Conservation (phyloP, 225 moss, liverwort and hornwort species). For the Lunularia cruciata region DNA sequence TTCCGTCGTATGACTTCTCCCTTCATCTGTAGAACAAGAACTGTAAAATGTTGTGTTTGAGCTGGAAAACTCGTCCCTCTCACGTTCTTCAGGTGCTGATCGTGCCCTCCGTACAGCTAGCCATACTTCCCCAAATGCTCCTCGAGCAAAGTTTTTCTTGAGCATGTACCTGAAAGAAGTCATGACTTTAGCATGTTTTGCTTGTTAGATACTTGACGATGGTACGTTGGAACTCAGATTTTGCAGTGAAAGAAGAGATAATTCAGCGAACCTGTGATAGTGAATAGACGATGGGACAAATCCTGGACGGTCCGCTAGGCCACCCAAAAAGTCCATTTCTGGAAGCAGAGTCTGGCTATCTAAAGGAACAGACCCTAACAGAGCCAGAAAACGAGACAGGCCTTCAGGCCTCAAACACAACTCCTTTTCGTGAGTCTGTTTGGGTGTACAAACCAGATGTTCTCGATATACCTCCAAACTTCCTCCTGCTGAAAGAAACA, state of each 20-base stretch:
- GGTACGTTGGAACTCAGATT: too few relatives aligned
- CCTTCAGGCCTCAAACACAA: constrained; percentile 77
- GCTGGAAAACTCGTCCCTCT: constrained; percentile 15
- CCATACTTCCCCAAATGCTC: constrained; percentile 87
- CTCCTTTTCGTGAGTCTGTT: constrained; percentile 45
- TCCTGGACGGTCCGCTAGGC: constrained; percentile 37
- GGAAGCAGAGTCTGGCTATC: constrained; percentile 61
- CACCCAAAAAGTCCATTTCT: constrained; percentile 51
- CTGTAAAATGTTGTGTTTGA: constrained; percentile 30
- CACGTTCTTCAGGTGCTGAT: constrained; percentile 37
- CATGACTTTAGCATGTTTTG: neutral
- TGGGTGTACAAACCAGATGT: constrained; percentile 75
- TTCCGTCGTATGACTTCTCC: constrained; percentile 12
- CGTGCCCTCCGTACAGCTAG: constrained; percentile 64
- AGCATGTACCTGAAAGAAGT: constrained; percentile 59
- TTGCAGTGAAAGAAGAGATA: too few relatives aligned
- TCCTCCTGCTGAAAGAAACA: constrained; percentile 34
- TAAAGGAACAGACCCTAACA: constrained; percentile 74
- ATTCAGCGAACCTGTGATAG: constrained; percentile 59
- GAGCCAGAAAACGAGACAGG: constrained; percentile 57
- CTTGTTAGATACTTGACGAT: too few relatives aligned
- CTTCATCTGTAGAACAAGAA: constrained; percentile 34
- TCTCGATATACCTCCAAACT: constrained; percentile 64
- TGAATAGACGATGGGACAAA: constrained; percentile 59
- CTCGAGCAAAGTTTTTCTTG: constrained; percentile 77